Base-by-base conservation (phyloP, 306 rosid species). In the Oxytropis ochrocephala region DNA sequence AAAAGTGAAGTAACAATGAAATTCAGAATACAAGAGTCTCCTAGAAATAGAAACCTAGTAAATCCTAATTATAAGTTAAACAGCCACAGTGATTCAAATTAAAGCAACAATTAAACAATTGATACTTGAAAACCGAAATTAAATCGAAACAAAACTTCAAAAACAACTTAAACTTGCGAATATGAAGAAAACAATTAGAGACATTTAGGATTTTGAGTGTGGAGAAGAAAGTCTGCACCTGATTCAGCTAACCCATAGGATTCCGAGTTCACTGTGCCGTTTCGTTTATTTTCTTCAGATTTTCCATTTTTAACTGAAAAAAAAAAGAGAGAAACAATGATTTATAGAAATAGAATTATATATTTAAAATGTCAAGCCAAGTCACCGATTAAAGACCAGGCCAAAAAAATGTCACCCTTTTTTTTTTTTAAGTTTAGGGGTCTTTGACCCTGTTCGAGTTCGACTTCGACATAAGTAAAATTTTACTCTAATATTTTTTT, bases 191-290 rank as follows among this genome's bases (percentile, higher is more conserved):
- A 21, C 1, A 29, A 70, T 14, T 5, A 12, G 18, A 55, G 62
- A 16, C 49, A 70, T 36, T 64, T 2, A 0, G 39, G 58, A 71
- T 49, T 52, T 42, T 12, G 69, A 49, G 39, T n/a, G 64, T 9
- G 41, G 35, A 66, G 30, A 53, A 43, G 21, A 76, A 73, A 65
- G 38, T 62, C 8, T 11, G 29, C 14, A 81, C 76, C 85, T 44
- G 82, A 70, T 70, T 76, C 58, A 73, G 69, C 30, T 73, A 69
- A 50, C 38, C 24, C 58, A 46, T 7, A 18, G 48, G 58, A 58
- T 75, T 75, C 74, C 36, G 35, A 73, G 69, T 77, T 76, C 60
- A 66, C 61, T 59, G 69, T 52, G 79, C 69, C 59, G 74, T 74
- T 61, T 67, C 59, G 74, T 74, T 61, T 67, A 16, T 67, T 44